Evolutionary conservation across 176 grass and related monocot species (phyloP).

Genomic region (Pontederia paniculata): DNA sequence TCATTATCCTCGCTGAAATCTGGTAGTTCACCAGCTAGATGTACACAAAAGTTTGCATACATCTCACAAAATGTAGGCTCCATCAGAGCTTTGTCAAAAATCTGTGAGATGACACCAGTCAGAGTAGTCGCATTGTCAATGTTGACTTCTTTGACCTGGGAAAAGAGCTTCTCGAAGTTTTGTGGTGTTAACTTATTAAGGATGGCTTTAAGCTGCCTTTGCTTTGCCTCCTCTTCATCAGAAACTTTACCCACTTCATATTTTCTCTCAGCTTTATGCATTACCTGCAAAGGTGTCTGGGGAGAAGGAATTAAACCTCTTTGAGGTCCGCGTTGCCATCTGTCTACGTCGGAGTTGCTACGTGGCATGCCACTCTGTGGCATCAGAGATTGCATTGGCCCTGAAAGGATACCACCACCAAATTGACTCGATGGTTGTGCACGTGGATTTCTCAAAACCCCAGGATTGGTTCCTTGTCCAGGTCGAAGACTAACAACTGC

Average conservation of each 20-base stretch:
- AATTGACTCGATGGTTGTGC: slow-evolving; percentile 33
- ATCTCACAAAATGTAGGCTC: slow-evolving; percentile 98
- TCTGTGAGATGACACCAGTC: slow-evolving; percentile 76
- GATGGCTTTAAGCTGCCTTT: slow-evolving; percentile 72
- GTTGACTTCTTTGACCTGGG: slow-evolving; percentile 66
- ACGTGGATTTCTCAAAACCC: slow-evolving; percentile 59
- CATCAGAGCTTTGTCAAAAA: slow-evolving; percentile 97
- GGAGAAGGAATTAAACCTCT: slow-evolving; percentile 75
- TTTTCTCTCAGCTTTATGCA: slow-evolving; percentile 80
- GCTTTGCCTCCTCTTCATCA: slow-evolving; percentile 59
- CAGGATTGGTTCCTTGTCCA: slow-evolving; percentile 43
- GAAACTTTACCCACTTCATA: slow-evolving; percentile 68
- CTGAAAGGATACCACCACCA: slow-evolving; percentile 45
- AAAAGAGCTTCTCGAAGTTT: slow-evolving; percentile 93
- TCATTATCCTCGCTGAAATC: slow-evolving; percentile 72
- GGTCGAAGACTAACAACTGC: slow-evolving; percentile 40
- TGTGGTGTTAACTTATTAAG: slow-evolving; percentile 96
- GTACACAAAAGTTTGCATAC: slow-evolving; percentile 79
- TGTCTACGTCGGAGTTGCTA: slow-evolving; percentile 62
- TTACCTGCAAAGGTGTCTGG: slow-evolving; percentile 46
- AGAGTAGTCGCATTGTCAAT: slow-evolving; percentile 70
- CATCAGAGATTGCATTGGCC: slow-evolving; percentile 27
- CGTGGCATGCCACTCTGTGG: slow-evolving; percentile 30
- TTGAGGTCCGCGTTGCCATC: slow-evolving; percentile 54
- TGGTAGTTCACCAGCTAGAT: slow-evolving; percentile 53